Conservation (phyloP, 768 basidiomycete genomes). For the Saitozyma sp. region DNA sequence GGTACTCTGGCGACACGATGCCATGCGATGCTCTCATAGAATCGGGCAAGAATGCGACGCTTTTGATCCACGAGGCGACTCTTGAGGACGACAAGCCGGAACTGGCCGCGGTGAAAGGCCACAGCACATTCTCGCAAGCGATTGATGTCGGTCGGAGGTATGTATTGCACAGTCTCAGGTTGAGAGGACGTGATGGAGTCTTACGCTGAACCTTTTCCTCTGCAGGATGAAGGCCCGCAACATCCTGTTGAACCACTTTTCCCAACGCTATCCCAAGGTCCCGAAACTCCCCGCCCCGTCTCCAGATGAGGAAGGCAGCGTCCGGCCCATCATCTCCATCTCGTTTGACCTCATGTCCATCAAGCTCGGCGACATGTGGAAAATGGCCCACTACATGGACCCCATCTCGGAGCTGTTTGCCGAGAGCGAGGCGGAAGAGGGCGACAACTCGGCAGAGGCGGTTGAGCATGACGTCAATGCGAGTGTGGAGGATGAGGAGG, state of each 20-base stretch:
- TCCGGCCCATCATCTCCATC: conserved; percentile 62
- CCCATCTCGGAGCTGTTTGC: conserved; percentile 61
- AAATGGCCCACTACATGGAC: conserved; percentile 71
- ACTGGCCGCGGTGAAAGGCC: conserved; percentile 72
- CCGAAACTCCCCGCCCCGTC: conserved; percentile 58
- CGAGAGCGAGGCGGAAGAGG: conserved; percentile 47
- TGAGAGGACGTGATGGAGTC: neutral
- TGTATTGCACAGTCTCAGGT: conserved; percentile 26
- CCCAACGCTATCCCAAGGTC: conserved; percentile 86
- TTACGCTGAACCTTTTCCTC: neutral
- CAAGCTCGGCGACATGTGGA: conserved; percentile 78
- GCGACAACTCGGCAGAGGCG: conserved; percentile 11
- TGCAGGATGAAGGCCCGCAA: conserved; percentile 79
- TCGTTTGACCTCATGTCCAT: conserved; percentile 80
- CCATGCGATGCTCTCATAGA: conserved; percentile 69
- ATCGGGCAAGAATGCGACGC: conserved; percentile 67
- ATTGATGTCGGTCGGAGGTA: conserved; percentile 72
- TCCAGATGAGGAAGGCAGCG: conserved; percentile 26
- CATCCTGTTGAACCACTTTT: conserved; percentile 92
- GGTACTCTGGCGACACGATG: conserved; percentile 89
- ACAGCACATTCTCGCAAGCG: conserved; percentile 88
- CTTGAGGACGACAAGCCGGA: conserved; percentile 81
- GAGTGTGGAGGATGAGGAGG: neutral
- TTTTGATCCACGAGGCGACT: conserved; percentile 92
- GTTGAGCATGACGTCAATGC: conserved; percentile 3